phyloP scores from a whole-genome alignment of 164 flowering plant genomes.

The Tetracentron sinense region DNA sequence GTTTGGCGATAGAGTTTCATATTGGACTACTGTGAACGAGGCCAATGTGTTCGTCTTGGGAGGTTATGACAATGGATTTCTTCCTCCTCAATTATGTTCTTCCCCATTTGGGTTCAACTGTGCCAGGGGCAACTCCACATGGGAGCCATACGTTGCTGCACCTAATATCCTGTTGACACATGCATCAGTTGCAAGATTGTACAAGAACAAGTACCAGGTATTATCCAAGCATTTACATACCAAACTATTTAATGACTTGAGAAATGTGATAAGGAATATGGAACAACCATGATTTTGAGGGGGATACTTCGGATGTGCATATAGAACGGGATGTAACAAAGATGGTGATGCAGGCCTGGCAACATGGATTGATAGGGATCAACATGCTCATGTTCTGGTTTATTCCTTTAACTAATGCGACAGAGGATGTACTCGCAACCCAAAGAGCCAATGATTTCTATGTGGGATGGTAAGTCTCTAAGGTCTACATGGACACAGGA shows the following conservation, averaged over 20 bases:
- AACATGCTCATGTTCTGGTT: constrained; percentile 30
- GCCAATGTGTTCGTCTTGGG: constrained; percentile 36
- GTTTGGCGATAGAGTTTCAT: constrained; percentile 64
- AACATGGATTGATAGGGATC: constrained; percentile 54
- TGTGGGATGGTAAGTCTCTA: constrained; percentile 47
- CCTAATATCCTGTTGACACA: constrained; percentile 67
- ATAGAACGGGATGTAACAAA: no score
- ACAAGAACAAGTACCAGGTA: constrained; percentile 64
- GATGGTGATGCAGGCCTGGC: constrained; percentile 41
- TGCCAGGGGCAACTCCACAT: constrained; percentile 51
- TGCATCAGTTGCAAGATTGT: constrained; percentile 60
- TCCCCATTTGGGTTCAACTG: constrained; percentile 38
- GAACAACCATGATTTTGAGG: background rate
- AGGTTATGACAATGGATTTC: constrained; percentile 47
- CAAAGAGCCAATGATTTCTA: constrained; percentile 46
- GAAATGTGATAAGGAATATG: background rate
- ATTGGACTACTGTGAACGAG: constrained; percentile 79
- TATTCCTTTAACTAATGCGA: constrained; percentile 39
- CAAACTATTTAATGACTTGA: background rate
- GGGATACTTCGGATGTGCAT: no score
- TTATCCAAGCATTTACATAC: background rate
- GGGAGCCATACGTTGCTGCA: constrained; percentile 59
- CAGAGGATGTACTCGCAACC: constrained; percentile 43
- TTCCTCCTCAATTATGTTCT: constrained; percentile 56
- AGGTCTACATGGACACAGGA: background rate